Evolutionary conservation across 2,329 filamentous ascomycete genomes (phyloP), one percentile per base, ranked within the genome.

Genomic region (Fusarium neocosmosporiellum): DNA sequence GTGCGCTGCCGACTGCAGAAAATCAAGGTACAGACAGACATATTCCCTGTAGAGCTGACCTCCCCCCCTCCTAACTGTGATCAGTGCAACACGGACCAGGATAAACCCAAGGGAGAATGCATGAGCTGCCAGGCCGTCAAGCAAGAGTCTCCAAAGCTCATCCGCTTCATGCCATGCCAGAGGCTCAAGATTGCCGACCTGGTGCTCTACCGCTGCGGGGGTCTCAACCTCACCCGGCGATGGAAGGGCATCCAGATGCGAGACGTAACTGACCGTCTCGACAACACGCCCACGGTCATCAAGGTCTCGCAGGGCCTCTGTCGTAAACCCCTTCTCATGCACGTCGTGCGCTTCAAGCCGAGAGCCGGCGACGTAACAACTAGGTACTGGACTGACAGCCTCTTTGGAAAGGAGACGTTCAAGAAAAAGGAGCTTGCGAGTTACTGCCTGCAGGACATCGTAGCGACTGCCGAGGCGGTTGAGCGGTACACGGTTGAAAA

Each of bases 91-190:
- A 75, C 78, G 22, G 80, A 86, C 62, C 65, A 70, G 11, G 65
- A 73, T 11, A 71, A 82, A 53, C 72, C 79, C 16, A 46, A 79
- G 20, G 79, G 77, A 16, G 75, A 79, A 7, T 88, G 87, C 73
- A 11, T 78, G 3, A 82, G 82, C 3, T 88, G 87, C 68, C 67
- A 76, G 8, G 75, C 71, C 1, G 80, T 86, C 4, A 78, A 80
- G 13, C 78, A 75, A 31, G 80, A 79, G 1, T 87, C 85, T 0
- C 84, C 83, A 41, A 88, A 86, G 69, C 84, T 85, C 3, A 83
- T 88, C 7, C 86, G 88, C 62, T 78, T 80, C 27, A 74, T 85
- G 6, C 81, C 81, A 0, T 89, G 87, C 64, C 75, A 81, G 16
- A 83, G 86, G 14, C 82, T 79, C 70, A 85, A 84, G 69, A 77